phyloP scores from a whole-genome alignment of 139 green algal species.

The Protoeuglena noctilucae region DNA sequence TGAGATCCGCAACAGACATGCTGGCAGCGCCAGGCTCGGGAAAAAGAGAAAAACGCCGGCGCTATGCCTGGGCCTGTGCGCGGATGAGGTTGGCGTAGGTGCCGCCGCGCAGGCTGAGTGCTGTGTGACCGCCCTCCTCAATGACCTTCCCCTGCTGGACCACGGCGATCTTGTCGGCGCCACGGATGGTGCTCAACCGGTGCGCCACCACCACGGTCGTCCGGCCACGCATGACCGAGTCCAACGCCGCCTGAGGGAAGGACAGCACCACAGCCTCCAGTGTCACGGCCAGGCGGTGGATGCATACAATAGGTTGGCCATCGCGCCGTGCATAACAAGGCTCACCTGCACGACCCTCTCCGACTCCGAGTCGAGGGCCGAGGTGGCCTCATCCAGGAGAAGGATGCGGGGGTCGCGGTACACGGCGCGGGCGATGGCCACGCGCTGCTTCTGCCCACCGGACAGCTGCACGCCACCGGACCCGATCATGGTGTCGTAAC shows the following conservation, averaged over 20 bases:
- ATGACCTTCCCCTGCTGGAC: constrained; percentile 16
- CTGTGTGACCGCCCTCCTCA: constrained; percentile 3
- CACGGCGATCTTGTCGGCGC: constrained; percentile 66
- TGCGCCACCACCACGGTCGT: constrained; percentile 77
- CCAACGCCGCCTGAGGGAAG: constrained; percentile 28
- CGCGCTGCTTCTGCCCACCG: constrained; percentile 53
- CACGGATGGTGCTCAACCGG: constrained; percentile 62
- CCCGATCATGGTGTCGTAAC: constrained; percentile 66
- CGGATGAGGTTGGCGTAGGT: not conserved
- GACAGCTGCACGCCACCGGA: constrained; percentile 56
- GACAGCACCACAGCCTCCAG: too few relatives aligned
- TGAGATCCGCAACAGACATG: too few relatives aligned
- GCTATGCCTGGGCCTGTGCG: too few relatives aligned
- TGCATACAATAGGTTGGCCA: constrained; percentile 1
- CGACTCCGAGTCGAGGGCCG: constrained; percentile 50
- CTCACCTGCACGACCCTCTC: constrained; percentile 45
- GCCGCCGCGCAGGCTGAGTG: not conserved
- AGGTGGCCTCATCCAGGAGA: constrained; percentile 27
- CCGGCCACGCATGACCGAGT: constrained; percentile 32
- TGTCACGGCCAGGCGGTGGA: constrained; percentile 12
- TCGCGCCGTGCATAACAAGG: not conserved
- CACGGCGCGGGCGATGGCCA: constrained; percentile 41
- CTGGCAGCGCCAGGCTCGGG: too few relatives aligned
- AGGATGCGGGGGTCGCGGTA: constrained; percentile 30
- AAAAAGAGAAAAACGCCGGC: too few relatives aligned